These are phyloP conservation scores for Aspergillus piperis DNA, from an alignment of 2,329 filamentous ascomycete species.

Conservation along the genomic window DNA sequence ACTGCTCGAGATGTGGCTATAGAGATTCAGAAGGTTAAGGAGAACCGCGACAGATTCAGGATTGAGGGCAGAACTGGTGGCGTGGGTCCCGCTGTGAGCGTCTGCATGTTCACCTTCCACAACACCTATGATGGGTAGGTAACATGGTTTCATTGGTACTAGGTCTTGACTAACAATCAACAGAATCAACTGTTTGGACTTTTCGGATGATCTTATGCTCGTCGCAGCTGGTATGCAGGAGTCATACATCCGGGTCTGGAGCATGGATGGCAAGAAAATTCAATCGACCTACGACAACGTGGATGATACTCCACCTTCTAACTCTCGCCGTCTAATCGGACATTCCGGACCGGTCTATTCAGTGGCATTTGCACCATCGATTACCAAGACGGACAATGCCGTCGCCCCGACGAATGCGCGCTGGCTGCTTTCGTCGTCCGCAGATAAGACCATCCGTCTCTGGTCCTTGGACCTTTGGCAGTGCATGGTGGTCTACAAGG, in stretches of 20 bases:
- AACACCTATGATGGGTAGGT: slow-evolving; percentile 86
- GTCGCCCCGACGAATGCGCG: slow-evolving; percentile 64
- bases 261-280: slow-evolving; percentile 80
- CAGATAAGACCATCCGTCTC: slow-evolving; percentile 82
- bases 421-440: slow-evolving; percentile 82
- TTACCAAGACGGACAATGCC: slow-evolving; percentile 51
- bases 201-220: slow-evolving; percentile 85
- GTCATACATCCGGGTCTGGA: slow-evolving; percentile 95
- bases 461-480: slow-evolving; percentile 93
- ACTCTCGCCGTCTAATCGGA: slow-evolving; percentile 76
- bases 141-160: background rate
- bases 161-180: background rate
- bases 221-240: slow-evolving; percentile 88
- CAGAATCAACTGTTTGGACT: slow-evolving; percentile 90
- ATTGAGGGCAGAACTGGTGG: slow-evolving; percentile 84
- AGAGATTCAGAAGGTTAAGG: slow-evolving; percentile 90
- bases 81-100: slow-evolving; percentile 77
- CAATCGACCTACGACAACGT: slow-evolving; percentile 64
- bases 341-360: slow-evolving; percentile 88
- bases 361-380: slow-evolving; percentile 81
- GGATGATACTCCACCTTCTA: slow-evolving; percentile 64
- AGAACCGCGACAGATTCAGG: slow-evolving; percentile 87
- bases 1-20: slow-evolving; percentile 87
- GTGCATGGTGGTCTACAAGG: slow-evolving; percentile 92
- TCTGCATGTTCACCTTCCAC: slow-evolving; percentile 98